Conservation (phyloP, 2,329 filamentous ascomycete species). For the Fusarium camptoceras region DNA sequence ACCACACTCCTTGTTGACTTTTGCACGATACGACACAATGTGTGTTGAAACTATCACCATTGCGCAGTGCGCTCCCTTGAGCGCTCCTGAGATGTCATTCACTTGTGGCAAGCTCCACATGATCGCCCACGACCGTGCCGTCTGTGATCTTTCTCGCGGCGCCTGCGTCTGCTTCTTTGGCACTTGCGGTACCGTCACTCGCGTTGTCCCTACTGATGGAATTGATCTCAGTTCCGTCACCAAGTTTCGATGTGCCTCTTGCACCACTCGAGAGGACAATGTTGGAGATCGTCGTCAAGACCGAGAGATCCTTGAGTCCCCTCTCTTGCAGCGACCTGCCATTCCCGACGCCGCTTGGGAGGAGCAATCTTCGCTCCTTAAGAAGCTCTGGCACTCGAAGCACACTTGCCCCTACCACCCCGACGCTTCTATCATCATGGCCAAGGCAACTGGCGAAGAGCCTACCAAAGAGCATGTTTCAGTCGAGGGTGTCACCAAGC, state of each 20-base stretch:
- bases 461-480: not conserved
- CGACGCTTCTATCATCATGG: not conserved
- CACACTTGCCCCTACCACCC: conserved; percentile 21
- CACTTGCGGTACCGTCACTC: conserved; percentile 36
- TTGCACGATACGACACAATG: conserved; percentile 22
- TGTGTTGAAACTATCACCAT: conserved; percentile 40
- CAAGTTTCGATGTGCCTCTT: conserved; percentile 31
- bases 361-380: not conserved
- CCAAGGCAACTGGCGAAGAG: not conserved
- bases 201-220: not conserved
- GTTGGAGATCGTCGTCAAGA: conserved; percentile 19
- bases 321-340: conserved; percentile 16
- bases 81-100: not conserved
- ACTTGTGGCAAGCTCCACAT: conserved; percentile 45
- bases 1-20: not conserved
- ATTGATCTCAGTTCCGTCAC: conserved; percentile 17
- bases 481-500: not conserved
- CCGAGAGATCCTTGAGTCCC: conserved; percentile 30
- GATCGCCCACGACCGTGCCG: conserved; percentile 18
- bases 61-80: conserved; percentile 38
- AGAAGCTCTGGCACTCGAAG: conserved; percentile 22
- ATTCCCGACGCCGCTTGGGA: not conserved
- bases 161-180: conserved; percentile 43
- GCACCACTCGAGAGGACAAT: conserved; percentile 33
- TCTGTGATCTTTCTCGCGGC: conserved; percentile 31